These are phyloP conservation scores for Euphorbia celastroides DNA, from an alignment of 441 rosid genomes.

Conservation along the genomic window DNA sequence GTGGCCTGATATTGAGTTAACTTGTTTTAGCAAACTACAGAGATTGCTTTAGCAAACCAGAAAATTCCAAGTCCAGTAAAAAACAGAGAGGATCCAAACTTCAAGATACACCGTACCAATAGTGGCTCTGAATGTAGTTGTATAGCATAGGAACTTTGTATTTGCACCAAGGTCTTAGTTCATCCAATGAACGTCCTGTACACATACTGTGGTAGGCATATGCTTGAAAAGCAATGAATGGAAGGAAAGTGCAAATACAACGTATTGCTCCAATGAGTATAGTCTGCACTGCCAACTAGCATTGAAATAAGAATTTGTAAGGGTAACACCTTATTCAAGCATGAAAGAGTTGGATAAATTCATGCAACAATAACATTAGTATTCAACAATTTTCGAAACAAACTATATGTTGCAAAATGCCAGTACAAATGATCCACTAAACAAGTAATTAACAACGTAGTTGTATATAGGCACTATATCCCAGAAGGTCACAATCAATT, in stretches of 20 bases:
- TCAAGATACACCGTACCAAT: conserved; percentile 49
- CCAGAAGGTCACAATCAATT: neutral
- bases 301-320: conserved; percentile 21
- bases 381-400: neutral
- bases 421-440: neutral
- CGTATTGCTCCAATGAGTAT: conserved; percentile 52
- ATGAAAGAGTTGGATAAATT: neutral
- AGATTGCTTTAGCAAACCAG: neutral
- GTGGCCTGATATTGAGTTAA: neutral
- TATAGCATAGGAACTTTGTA: conserved; percentile 66
- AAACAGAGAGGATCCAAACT: neutral
- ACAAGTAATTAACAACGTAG: neutral
- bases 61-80: neutral
- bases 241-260: conserved; percentile 53
- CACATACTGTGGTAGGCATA: conserved; percentile 74
- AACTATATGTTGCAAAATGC: neutral
- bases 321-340: conserved; percentile 4
- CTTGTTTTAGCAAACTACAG: conserved; percentile 2
- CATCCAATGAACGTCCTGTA: conserved; percentile 40
- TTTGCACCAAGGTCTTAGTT: conserved; percentile 84
- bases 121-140: conserved; percentile 79
- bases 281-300: conserved; percentile 56
- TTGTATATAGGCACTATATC: neutral
- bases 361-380: neutral
- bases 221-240: conserved; percentile 77